Base-by-base conservation (phyloP, 441 rosid genomes). In the Pelargonium cotyledonis region DNA sequence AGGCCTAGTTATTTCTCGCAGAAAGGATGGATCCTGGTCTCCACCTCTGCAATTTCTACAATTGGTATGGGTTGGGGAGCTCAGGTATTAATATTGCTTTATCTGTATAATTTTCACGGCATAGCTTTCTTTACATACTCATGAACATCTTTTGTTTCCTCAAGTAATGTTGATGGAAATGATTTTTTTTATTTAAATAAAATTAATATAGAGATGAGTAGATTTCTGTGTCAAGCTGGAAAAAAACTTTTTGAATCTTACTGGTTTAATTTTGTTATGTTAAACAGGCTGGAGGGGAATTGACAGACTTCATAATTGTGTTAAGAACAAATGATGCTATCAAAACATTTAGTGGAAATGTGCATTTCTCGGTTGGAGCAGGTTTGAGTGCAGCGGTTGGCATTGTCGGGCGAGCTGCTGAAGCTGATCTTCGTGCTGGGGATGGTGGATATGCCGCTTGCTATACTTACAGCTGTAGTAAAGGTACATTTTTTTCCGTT, bases 51-150 rank as follows among this genome's bases (percentile, higher is more conserved):
- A 70, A 79, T 95, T 73, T 88, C 97, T 73, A 81, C 99, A 35
- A 86, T 88, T 72, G 97, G 99, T 77, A 41, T 86, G 73, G 99
- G 99, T 73, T 95, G 99, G 99, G 97, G 98, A 71, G 95, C 97
- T 77, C 99, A 95, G 96, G 99, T 91, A 75, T 81, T 15, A 8
- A 44, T 64, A 31, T 31, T 31, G 38, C 38, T 31, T 31, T 31
- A 31, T 31, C 38, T 31, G 38, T 4, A 31, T 31, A 31, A 31
- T 31, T 31, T 31, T 31, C 38, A 31, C 38, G 3, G 5, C 38
- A 31, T 31, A 3, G 31, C 31, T 26, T 26, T 26, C 31, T 2
- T 26, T 26, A 26, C 38, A 31, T 31, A 31, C 38, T 31, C 4
- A 4, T 31, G 38, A 31, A 31, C 38, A 4, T 31, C 63, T 58